A percentile compares a stretch with the other conserved stretches of the same genome.
phyloP scores from a whole-genome alignment of 257 asterid genomes.

The Plantago ovata region DNA sequence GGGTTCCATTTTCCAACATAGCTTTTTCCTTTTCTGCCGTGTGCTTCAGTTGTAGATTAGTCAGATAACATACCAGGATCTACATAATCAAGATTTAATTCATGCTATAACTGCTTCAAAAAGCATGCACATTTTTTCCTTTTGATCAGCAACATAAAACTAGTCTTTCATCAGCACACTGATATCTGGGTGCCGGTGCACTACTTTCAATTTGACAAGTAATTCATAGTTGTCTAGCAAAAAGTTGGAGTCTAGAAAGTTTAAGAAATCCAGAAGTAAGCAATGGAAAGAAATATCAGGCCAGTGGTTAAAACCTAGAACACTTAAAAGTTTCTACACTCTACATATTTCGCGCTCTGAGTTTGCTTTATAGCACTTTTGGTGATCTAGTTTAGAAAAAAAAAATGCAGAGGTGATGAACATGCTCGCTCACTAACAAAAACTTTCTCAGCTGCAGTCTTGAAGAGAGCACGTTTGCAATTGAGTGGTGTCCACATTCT shows the following conservation, averaged over 20 bases:
- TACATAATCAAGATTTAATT: not conserved
- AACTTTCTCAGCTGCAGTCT: not conserved
- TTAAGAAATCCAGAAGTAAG: slow-evolving; percentile 3
- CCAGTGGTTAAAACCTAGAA: not conserved
- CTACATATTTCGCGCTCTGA: no score
- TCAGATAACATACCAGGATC: not conserved
- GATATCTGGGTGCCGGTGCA: not conserved
- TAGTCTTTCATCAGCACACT: not conserved
- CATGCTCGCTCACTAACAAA: not conserved
- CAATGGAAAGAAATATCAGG: not conserved
- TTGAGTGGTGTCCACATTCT: not conserved
- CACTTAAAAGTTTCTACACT: no score
- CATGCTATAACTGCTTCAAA: not conserved
- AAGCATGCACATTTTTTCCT: not conserved
- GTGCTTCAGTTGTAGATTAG: not conserved
- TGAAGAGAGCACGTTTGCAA: slow-evolving; percentile 11
- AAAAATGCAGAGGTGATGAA: not conserved
- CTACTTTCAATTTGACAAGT: not conserved
- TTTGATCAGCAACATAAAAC: not conserved
- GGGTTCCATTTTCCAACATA: not conserved
- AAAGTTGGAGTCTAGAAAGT: not conserved
- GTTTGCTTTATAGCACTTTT: no score
- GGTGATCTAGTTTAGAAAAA: no score
- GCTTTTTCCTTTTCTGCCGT: not conserved
- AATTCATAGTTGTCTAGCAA: not conserved